Evolutionary conservation across 2,329 filamentous ascomycete genomes (phyloP), one percentile per base, ranked within the genome.

Genomic region (Aspergillus pseudonomiae): DNA sequence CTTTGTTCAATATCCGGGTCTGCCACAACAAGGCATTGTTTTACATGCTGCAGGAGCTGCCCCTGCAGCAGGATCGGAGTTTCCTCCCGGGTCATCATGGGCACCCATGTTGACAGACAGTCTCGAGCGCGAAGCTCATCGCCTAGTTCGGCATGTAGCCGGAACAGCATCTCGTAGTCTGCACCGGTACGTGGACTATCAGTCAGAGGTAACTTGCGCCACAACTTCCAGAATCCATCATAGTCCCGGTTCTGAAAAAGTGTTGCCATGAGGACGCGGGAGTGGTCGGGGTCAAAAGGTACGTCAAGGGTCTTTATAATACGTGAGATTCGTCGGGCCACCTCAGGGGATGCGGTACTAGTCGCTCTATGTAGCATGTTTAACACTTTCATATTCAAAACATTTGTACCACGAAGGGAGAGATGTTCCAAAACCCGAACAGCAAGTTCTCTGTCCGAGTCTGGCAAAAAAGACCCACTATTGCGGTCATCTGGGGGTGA

Each of bases 191-290:
- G 85, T 1, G 80, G 69, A 10, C 75, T 71, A 45, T 81, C 76
- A 67, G 84, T 82, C 46, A 84, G 80, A 16, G 88, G 77, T 4
- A 86, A 82, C 61, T 83, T 80, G 60, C 83, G 82, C 82, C 89
- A 91, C 11, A 82, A 71, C 24, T 86, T 80, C 88, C 87, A 90
- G 70, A 91, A 87, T 6, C 79, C 78, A 19, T 82, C 73, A 82
- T 86, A 89, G 67, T 87, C 78, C 21, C 73, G 70, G 63, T 80
- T 80, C 24, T 68, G 66, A 6, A 85, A 76, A 26, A 73, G 67
- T 5, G 74, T 69, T 6, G 72, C 62, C 69, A 78, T 75, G 6
- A 80, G 69, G 16, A 59, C 62, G 41, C 73, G 73, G 12, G 73
- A 73, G 19, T 75, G 63, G 4, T 68, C 61, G 11, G 71, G 65